Base-by-base conservation (phyloP, 2,329 filamentous ascomycete species). In the Xylariaceae sp. region DNA sequence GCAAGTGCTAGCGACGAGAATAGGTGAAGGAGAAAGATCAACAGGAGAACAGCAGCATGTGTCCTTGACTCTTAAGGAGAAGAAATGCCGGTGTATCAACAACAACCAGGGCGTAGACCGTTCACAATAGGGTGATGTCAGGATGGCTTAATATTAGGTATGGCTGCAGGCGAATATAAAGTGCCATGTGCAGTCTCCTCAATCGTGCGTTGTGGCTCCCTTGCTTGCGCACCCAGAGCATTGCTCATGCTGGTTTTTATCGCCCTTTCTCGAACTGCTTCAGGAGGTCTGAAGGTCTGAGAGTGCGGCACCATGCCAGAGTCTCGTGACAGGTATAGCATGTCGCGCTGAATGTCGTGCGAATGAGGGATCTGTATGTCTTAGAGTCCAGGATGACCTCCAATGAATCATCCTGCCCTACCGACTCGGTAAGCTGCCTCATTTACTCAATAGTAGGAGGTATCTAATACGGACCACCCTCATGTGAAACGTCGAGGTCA, bases 71-170 rank as follows among this genome's bases (percentile, higher is more conserved):
- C 55, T 57, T 59, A 30, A 30, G 23, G 62, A 64, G 45, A 44
- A 54, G 35, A 13, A 37, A 42, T 9, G 13, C 45, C 7, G 50
- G 42, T 45, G 57, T 10, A 47, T 45, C 39, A 15, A 42, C 50
- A 56, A 55, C 30, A 34, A 45, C 17, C 15, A 9, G 37, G n/a
- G 15, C 8, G 44, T 23, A 44, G 51, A 57, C 51, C 30, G 52
- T 55, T 35, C 47, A 55, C 17, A 34, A 18, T 2, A 11, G 8
- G 23, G 39, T 59, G 51, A 45, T 55, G 55, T 48, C 30, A 15
- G 42, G 42, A 35, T 42, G 18, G 42, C 44, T 49, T 60, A 47
- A 45, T 60, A 47, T 62, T 63, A 63, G 64, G 64, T 66, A 66
- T 30, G 56, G 57, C 63, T 64, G 62, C 64, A 66, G 64, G 52